A percentile compares a stretch with the other conserved stretches of the same genome.
Evolutionary conservation across 1,284 basidiomycete genomes (phyloP).

Genomic region (Blastosporella zonata): DNA sequence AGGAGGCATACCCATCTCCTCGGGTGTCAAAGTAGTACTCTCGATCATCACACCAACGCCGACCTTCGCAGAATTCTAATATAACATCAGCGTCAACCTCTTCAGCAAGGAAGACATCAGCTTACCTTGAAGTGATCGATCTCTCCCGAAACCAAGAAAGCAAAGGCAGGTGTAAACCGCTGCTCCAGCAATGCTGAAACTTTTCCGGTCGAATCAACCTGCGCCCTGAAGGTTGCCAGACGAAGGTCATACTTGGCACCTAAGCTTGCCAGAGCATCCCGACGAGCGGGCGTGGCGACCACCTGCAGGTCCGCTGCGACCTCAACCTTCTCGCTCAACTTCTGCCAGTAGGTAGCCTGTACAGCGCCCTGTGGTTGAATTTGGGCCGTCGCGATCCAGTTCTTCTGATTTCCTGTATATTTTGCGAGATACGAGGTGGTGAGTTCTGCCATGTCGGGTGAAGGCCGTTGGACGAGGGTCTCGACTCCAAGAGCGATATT

Average conservation of each 20-base stretch:
- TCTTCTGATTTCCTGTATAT: slow-evolving; percentile 69
- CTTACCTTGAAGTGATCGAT: slow-evolving; percentile 96
- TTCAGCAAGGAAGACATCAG: slow-evolving; percentile 9
- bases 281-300: slow-evolving; percentile 71
- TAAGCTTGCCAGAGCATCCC: slow-evolving; percentile 90
- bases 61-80: slow-evolving; percentile 86
- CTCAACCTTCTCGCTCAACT: slow-evolving; percentile 94
- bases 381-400: slow-evolving; percentile 93
- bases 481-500: slow-evolving; percentile 91
- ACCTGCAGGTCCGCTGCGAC: slow-evolving; percentile 95
- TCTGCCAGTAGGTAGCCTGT: slow-evolving; percentile 96
- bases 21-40: slow-evolving; percentile 70
- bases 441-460: slow-evolving; percentile 71
- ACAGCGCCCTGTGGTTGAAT: slow-evolving; percentile 85
- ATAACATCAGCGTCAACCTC: neutral
- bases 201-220: slow-evolving; percentile 91
- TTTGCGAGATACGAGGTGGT: slow-evolving; percentile 88
- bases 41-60: slow-evolving; percentile 98
- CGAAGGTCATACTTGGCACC: slow-evolving; percentile 97
- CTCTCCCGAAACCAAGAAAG: slow-evolving; percentile 93
- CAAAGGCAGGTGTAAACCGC: slow-evolving; percentile 92
- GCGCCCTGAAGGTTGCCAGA: slow-evolving; percentile 89
- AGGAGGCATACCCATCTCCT: slow-evolving; percentile 73
- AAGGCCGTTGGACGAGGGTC: slow-evolving; percentile 81
- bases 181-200: slow-evolving; percentile 95